Evolutionary conservation across 495 filamentous ascomycete species (phyloP).

Genomic region (Penicillium taxi): DNA sequence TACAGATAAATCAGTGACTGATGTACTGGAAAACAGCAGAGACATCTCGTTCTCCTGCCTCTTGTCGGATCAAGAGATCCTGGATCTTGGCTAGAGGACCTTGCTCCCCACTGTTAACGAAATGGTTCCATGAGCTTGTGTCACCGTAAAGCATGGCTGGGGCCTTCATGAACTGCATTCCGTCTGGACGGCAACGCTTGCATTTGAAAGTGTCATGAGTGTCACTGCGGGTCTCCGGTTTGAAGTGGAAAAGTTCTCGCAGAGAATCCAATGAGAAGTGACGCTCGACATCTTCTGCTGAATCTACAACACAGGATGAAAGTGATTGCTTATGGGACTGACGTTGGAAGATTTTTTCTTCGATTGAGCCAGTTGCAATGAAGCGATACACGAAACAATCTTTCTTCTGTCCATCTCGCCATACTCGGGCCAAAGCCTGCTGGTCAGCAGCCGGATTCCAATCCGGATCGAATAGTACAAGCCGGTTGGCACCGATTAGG

Average conservation of each 20-base stretch:
- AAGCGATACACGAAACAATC: constrained; percentile 99
- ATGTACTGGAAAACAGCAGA: constrained; percentile 98
- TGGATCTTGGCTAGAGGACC: constrained; percentile 73
- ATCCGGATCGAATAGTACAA: constrained; percentile 96
- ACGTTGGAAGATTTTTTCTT: constrained; percentile 99
- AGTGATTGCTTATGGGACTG: constrained; percentile 97
- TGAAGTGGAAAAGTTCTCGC: constrained; percentile 88
- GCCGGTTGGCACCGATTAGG: constrained; percentile 91
- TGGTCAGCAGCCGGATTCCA: constrained; percentile 99
- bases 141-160: constrained; percentile 95
- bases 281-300: constrained; percentile 90
- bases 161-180: constrained; percentile 78
- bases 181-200: constrained; percentile 84
- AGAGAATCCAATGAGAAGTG: constrained; percentile 89
- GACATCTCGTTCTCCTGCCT: constrained; percentile 68
- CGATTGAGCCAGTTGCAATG: constrained; percentile 94
- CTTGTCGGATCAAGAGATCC: constrained; percentile 84
- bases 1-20: constrained; percentile 58
- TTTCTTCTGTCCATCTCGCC: constrained; percentile 98
- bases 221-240: constrained; percentile 73
- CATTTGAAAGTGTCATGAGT: constrained; percentile 99
- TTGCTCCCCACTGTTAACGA: constrained; percentile 65
- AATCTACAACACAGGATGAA: constrained; percentile 95
- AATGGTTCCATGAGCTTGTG: constrained; percentile 98
- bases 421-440: constrained; percentile 92